Evolutionary conservation across 306 rosid species (phyloP).

Genomic region (Acacia melanoxylon): DNA sequence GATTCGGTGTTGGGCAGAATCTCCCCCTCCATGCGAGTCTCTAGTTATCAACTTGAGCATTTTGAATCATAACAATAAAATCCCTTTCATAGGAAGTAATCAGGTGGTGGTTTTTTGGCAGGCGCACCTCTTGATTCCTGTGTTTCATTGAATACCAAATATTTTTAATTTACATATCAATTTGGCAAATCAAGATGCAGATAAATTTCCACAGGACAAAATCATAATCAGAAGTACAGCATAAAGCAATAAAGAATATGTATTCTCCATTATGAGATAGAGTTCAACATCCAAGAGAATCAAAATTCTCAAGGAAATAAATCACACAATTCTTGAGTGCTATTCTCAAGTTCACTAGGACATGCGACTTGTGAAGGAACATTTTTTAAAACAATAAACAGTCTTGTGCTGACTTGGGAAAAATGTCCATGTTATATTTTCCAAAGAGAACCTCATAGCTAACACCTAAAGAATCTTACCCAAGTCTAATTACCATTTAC

Average conservation of each 20-base stretch:
- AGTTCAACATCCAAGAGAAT: conserved; percentile 26
- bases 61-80: conserved; percentile 19
- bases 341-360: background rate
- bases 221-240: background rate
- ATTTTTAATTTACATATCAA: background rate
- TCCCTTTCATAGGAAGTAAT: conserved; percentile 72
- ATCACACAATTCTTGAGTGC: background rate
- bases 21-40: conserved; percentile 35
- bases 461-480: background rate
- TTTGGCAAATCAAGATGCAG: background rate
- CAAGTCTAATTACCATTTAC: conserved; percentile 3
- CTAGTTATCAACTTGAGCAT: conserved; percentile 44
- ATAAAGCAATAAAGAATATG: background rate
- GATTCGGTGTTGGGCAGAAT: conserved; percentile 20
- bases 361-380: background rate
- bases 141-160: conserved; percentile 20
- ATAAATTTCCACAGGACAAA: background rate
- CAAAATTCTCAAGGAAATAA: background rate
- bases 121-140: conserved; percentile 96
- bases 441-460: background rate
- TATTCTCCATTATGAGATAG: background rate
- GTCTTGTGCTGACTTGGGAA: background rate
- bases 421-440: background rate
- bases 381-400: background rate
- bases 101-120: conserved; percentile 94